A percentile compares a stretch with the other conserved stretches of the same genome.
Conservation (phyloP, 139 green algal genomes). For the Coelastrella sp. region DNA sequence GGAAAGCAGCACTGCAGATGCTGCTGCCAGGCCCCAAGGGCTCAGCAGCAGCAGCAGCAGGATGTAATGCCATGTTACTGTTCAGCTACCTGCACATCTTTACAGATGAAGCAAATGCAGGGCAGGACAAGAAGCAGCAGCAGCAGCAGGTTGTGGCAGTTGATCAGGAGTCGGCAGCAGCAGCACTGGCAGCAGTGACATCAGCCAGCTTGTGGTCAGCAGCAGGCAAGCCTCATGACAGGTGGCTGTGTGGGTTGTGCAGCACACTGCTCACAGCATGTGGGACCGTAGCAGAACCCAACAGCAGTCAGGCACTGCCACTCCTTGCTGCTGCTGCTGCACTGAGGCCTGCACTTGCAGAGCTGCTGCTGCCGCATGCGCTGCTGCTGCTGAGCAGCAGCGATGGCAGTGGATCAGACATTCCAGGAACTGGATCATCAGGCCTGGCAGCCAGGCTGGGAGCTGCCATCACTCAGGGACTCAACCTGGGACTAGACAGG, state of each 20-base stretch:
- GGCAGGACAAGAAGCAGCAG: not conserved
- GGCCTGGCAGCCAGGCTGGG: slow-evolving; percentile 16
- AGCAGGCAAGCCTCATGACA: slow-evolving; percentile 38
- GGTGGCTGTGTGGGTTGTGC: slow-evolving; percentile 70
- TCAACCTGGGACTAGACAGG: slow-evolving; percentile 12
- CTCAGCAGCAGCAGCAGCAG: slow-evolving; percentile 10
- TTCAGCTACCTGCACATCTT: not conserved
- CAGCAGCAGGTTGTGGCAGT: not conserved
- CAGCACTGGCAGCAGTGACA: not conserved
- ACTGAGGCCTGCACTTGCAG: not conserved
- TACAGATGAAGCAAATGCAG: not conserved
- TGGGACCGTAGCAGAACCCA: not conserved
- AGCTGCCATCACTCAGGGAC: slow-evolving; percentile 3
- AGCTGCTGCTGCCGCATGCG: slow-evolving; percentile 48
- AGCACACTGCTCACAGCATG: slow-evolving; percentile 56
- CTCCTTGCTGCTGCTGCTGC: slow-evolving; percentile 37
- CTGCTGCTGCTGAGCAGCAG: slow-evolving; percentile 19
- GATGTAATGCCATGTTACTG: not conserved
- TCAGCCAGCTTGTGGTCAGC: slow-evolving; percentile 50
- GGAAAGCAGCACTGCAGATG: slow-evolving; percentile 28
- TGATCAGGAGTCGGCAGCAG: not conserved
- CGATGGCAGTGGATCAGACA: slow-evolving; percentile 21
- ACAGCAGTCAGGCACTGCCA: not conserved
- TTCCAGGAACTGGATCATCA: slow-evolving; percentile 12
- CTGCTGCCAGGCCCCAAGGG: slow-evolving; percentile 1